A percentile compares a stretch with the other conserved stretches of the same genome.
phyloP scores from a whole-genome alignment of 2,329 filamentous ascomycete genomes.

The Rutstroemia sp. region DNA sequence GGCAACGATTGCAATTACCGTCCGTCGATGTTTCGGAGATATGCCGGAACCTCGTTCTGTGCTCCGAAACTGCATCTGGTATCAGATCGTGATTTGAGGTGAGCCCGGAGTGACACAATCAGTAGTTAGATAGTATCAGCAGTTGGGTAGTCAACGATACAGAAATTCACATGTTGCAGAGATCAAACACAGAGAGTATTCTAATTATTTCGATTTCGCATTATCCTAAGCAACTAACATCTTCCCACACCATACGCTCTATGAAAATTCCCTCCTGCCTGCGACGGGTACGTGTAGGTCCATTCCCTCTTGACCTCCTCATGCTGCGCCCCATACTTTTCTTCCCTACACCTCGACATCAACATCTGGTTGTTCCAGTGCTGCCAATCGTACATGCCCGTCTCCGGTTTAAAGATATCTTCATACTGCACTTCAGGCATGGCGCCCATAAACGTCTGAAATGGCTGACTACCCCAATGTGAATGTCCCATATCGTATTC shows the following conservation, averaged over 20 bases:
- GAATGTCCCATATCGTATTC: conserved; percentile 24
- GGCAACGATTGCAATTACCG: no score
- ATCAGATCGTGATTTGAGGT: no score
- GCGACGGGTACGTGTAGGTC: conserved; percentile 8
- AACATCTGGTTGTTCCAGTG: conserved; percentile 25
- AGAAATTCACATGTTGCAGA: background rate
- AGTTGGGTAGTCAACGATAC: no score
- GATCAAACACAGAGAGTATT: no score
- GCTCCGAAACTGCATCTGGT: no score
- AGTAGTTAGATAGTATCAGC: no score
- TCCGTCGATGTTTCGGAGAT: no score
- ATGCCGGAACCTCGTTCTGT: no score
- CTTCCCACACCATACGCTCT: conserved; percentile 8
- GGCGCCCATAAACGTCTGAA: conserved; percentile 29
- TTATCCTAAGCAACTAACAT: background rate
- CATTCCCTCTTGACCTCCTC: conserved; percentile 21
- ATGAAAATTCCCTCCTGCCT: conserved; percentile 2
- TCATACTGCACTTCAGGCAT: conserved; percentile 25
- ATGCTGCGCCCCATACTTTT: conserved; percentile 20
- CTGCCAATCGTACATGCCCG: conserved; percentile 27
- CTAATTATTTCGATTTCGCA: background rate
- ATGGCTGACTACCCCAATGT: conserved; percentile 25
- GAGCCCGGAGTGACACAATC: no score
- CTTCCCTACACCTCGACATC: conserved; percentile 26
- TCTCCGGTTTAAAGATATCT: conserved; percentile 27